Conservation (phyloP, 1,284 basidiomycete genomes). For the Amylostereum areolatum region DNA sequence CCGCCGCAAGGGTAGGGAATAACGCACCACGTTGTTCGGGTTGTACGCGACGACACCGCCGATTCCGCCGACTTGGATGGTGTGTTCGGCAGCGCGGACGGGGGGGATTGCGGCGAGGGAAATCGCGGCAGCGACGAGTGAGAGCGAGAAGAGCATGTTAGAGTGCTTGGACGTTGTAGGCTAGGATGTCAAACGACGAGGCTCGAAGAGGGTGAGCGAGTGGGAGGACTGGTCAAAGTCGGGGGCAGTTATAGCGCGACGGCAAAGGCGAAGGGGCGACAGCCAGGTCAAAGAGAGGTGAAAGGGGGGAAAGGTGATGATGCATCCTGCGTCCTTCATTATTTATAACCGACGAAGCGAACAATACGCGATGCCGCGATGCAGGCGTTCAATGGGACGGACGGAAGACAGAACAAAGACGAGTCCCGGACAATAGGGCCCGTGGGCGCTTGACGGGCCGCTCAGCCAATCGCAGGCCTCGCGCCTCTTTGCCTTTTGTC, state of each 20-base stretch:
- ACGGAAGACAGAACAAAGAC: no score
- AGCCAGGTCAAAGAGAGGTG: constrained; percentile 8
- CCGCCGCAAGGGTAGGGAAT: neutral
- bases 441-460: no score
- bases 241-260: neutral
- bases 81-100: constrained; percentile 29
- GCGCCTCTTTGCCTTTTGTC: no score
- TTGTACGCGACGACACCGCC: constrained; percentile 34
- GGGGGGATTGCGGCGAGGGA: constrained; percentile 19
- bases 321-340: no score
- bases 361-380: neutral
- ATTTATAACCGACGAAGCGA: no score
- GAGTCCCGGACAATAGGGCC: no score
- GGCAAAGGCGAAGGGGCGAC: constrained; percentile 1
- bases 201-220: no score
- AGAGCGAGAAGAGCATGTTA: constrained; percentile 6
- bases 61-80: constrained; percentile 48
- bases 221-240: neutral
- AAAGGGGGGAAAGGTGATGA: neutral
- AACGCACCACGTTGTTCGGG: constrained; percentile 42
- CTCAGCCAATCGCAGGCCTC: no score
- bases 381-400: no score
- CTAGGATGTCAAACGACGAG: no score
- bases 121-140: constrained; percentile 16
- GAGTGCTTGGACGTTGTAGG: no score